phyloP scores from a whole-genome alignment of 345 rosid genomes.

The Melaleuca alternifolia region DNA sequence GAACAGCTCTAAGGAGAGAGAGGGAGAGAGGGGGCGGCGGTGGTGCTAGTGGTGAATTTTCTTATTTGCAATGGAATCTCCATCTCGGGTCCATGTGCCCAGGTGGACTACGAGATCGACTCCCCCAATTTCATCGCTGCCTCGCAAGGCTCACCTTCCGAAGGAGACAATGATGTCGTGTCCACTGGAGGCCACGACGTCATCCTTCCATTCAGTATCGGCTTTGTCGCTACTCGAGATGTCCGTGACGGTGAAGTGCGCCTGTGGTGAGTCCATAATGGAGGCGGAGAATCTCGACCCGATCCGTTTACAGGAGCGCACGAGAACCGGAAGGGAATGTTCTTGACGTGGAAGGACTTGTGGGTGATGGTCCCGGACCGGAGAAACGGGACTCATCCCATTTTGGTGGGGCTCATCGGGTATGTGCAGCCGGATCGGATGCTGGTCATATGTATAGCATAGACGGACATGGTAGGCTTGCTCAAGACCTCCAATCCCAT shows the following conservation, averaged over 20 bases:
- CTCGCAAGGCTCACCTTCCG: neutral
- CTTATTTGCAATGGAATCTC: neutral
- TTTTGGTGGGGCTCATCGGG: constrained; percentile 25
- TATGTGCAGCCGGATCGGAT: constrained; percentile 30
- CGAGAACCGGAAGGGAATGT: neutral
- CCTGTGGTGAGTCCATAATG: neutral
- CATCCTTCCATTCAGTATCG: neutral
- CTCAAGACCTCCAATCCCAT: too few relatives aligned
- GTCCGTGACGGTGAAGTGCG: neutral
- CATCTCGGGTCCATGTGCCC: neutral
- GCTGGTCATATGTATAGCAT: constrained; percentile 37
- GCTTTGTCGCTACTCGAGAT: neutral
- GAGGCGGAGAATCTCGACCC: neutral
- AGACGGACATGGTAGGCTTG: too few relatives aligned
- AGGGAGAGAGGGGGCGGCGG: neutral
- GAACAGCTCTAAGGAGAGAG: neutral
- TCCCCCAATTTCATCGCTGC: neutral
- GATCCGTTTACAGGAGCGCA: neutral
- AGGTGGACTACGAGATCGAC: neutral
- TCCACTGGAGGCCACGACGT: neutral
- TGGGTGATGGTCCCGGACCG: constrained; percentile 20
- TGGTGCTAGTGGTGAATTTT: neutral
- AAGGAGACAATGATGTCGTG: neutral
- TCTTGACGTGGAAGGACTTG: constrained; percentile 36
- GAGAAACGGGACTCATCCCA: constrained; percentile 1